Evolutionary conservation across 75 land plant species (phyloP).

Genomic region (Pinus albicaulis): DNA sequence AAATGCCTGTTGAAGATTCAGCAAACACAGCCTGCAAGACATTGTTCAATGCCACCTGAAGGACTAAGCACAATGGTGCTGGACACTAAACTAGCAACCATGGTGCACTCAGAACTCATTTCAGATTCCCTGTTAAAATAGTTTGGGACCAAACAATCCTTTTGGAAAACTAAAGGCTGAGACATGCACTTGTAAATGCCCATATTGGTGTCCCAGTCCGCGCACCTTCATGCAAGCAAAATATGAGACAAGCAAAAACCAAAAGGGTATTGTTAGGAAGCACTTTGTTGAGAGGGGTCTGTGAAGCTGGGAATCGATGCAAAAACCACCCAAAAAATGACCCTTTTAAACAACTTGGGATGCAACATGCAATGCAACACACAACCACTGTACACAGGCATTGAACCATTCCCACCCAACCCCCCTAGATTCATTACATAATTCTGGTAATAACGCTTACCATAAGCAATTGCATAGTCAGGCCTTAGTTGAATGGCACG

Average conservation of each 20-base stretch:
- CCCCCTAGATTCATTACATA: not conserved
- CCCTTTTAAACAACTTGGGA: constrained; percentile 7
- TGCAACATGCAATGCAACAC: not conserved
- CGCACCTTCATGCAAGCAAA: constrained; percentile 28
- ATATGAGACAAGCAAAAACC: constrained; percentile 23
- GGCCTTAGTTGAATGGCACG: constrained; percentile 83
- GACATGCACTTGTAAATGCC: constrained; percentile 26
- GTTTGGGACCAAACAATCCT: constrained; percentile 9
- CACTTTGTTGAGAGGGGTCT: constrained; percentile 3
- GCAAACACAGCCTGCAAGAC: not conserved
- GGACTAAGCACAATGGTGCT: constrained; percentile 11
- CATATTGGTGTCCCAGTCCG: constrained; percentile 21
- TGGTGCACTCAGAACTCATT: constrained; percentile 8
- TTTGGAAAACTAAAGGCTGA: constrained; percentile 12
- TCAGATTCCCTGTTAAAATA: constrained; percentile 3
- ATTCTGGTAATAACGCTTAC: constrained; percentile 41
- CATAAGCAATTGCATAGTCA: constrained; percentile 86
- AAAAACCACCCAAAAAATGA: constrained; percentile 13
- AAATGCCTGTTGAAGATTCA: constrained; percentile 8
- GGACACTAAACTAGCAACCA: constrained; percentile 11
- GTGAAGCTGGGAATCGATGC: constrained; percentile 4
- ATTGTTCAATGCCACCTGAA: constrained; percentile 6
- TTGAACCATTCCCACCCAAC: not conserved
- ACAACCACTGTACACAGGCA: not conserved
- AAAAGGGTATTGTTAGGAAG: constrained; percentile 15